Conservation (phyloP, 352 stramenopile species). For the Peronospora destructor region DNA sequence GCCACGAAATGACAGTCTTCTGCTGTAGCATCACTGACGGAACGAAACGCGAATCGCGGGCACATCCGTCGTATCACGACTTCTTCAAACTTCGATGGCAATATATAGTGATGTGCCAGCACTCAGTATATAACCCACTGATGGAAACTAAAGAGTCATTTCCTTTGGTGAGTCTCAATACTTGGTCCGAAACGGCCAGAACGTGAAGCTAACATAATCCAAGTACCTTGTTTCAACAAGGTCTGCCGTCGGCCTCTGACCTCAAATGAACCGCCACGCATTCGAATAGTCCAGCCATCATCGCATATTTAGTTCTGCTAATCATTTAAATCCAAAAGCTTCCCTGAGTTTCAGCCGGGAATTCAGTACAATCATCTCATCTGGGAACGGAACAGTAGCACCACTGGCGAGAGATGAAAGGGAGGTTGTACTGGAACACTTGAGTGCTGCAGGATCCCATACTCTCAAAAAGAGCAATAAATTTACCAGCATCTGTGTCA, state of each 20-base stretch:
- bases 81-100: too few relatives aligned
- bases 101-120: too few relatives aligned
- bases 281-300: conserved; percentile 33
- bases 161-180: too few relatives aligned
- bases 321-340: conserved; percentile 37
- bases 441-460: conserved; percentile 39
- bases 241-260: conserved; percentile 28
- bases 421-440: conserved; percentile 14
- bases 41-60: conserved; percentile 50
- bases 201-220: conserved; percentile 2
- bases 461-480: conserved; percentile 49
- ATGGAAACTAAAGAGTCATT: too few relatives aligned
- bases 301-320: not conserved
- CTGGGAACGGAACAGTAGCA: conserved; percentile 30
- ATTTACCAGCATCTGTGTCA: conserved; percentile 43
- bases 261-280: conserved; percentile 35
- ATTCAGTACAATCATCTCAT: conserved; percentile 21
- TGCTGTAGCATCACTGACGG: conserved; percentile 25
- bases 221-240: conserved; percentile 11
- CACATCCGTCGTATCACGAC: conserved; percentile 5
- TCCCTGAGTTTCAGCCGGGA: conserved; percentile 19
- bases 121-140: too few relatives aligned
- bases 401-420: conserved; percentile 29
- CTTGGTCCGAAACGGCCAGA: not conserved
- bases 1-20: conserved; percentile 41